Evolutionary conservation across 2,329 filamentous ascomycete species (phyloP), one percentile per base, ranked within the genome.

Genomic region (Alternaria infectoria): DNA sequence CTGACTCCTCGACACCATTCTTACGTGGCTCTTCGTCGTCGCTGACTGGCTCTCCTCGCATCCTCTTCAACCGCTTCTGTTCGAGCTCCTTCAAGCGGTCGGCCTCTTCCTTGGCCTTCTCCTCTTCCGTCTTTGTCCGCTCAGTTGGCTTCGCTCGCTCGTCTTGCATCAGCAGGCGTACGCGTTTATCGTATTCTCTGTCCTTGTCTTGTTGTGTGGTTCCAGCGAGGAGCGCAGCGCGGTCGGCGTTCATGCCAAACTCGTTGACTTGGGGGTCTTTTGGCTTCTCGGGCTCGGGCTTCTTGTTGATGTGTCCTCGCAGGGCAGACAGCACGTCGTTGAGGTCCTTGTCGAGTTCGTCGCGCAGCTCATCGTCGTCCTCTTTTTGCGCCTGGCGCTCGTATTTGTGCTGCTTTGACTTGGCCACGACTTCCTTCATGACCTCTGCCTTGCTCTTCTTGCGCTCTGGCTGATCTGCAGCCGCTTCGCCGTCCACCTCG

Each of bases 401-500:
- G 76, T 95, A 94, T 81, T 97, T 98, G 86, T 97, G 88, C 66
- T 92, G 86, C 78, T 99, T 99, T 1, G 95, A 98, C 81, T 99
- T 99, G 64, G 94, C 93, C 69, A 99, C 97, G 65, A 99, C 87
- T 80, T 99, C 96, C 74, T 97, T 91, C 93, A 98, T 97, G 54
- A 99, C 92, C 80, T 99, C 96, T 57, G 96, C 92, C 82, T 97
- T 98, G 4, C 90, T 90, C 83, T 97, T 99, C 80, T 97, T 97
- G 62, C 91, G 87, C 72, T 95, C 91, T 0, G 93, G 93, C 66
- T 90, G 83, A 0, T 83, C 84, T 6, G 83, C 84, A 4, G 64
- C 66, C 13, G 61, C 74, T 13, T 69, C 74, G 9, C 47, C 70
- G 1, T 64, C 71, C 9, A 69, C 69, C 6, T 84, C 84, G 5